phyloP scores from a whole-genome alignment of 495 filamentous ascomycete genomes.

The Tetracladium setigerum region DNA sequence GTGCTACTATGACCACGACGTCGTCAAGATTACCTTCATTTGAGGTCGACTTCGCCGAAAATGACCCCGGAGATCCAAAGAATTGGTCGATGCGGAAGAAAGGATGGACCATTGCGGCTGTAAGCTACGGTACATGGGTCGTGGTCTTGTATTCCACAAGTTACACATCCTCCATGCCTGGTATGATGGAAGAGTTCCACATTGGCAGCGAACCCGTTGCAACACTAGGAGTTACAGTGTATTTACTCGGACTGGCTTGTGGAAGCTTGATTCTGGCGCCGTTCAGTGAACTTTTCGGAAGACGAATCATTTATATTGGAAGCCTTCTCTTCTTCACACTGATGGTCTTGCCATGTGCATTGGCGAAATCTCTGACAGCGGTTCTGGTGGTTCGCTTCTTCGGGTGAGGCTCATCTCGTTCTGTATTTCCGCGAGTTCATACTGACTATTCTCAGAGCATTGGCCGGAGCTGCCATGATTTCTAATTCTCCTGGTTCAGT shows the following conservation, averaged over 20 bases:
- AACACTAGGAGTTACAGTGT: conserved; percentile 74
- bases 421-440: neutral
- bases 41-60: conserved; percentile 66
- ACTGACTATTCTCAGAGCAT: conserved; percentile 39
- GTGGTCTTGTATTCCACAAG: conserved; percentile 83
- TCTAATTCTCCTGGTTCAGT: conserved; percentile 78
- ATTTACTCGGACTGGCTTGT: conserved; percentile 64
- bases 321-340: conserved; percentile 56
- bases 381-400: conserved; percentile 69
- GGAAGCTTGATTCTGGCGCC: conserved; percentile 72
- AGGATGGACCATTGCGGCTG: conserved; percentile 48
- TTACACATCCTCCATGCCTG: conserved; percentile 62
- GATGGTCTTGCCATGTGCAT: conserved; percentile 62
- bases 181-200: conserved; percentile 60
- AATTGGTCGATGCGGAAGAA: conserved; percentile 71
- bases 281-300: conserved; percentile 69
- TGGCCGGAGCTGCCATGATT: conserved; percentile 73
- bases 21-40: conserved; percentile 56
- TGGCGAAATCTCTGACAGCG: conserved; percentile 54
- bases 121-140: conserved; percentile 66
- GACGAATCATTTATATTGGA: conserved; percentile 62
- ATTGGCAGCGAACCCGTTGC: conserved; percentile 46
- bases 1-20: conserved; percentile 48
- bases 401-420: conserved; percentile 34
- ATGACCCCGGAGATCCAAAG: conserved; percentile 63